These are phyloP conservation scores for Alternaria brassicae DNA, from an alignment of 2,329 filamentous ascomycete species.

Conservation along the genomic window DNA sequence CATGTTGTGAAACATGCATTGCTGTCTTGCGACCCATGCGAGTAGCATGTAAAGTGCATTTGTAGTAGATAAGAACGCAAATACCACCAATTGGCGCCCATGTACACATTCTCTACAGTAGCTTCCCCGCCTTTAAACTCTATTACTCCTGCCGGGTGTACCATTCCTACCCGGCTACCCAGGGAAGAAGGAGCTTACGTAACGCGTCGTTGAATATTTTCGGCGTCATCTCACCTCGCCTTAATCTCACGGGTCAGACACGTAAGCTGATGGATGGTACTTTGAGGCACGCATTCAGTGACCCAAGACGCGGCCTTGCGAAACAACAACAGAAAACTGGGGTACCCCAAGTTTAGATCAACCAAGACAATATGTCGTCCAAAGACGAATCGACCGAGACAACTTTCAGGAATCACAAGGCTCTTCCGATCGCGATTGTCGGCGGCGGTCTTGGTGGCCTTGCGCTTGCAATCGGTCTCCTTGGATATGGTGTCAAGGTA, in stretches of 20 bases:
- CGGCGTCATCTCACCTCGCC: neutral
- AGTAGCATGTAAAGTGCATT: neutral
- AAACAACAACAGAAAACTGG: neutral
- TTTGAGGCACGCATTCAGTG: neutral
- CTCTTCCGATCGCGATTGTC: constrained; percentile 35
- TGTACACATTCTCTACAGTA: neutral
- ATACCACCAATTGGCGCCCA: neutral
- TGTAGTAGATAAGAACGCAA: neutral
- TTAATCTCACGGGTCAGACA: neutral
- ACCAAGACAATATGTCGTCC: neutral
- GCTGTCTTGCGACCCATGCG: neutral
- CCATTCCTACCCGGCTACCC: neutral
- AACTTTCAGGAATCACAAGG: neutral
- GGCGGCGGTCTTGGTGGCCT: constrained; percentile 43
- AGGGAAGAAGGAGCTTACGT: neutral
- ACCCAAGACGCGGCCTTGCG: neutral
- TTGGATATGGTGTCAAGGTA: constrained; percentile 30
- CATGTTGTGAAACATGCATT: neutral
- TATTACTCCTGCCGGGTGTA: neutral
- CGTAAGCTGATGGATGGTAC: neutral
- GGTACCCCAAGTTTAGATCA: neutral
- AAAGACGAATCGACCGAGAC: neutral
- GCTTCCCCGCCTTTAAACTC: neutral
- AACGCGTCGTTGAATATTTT: neutral
- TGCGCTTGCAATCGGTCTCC: constrained; percentile 36